phyloP scores from a whole-genome alignment of 768 basidiomycete genomes.

The Trametes sanguinea region DNA sequence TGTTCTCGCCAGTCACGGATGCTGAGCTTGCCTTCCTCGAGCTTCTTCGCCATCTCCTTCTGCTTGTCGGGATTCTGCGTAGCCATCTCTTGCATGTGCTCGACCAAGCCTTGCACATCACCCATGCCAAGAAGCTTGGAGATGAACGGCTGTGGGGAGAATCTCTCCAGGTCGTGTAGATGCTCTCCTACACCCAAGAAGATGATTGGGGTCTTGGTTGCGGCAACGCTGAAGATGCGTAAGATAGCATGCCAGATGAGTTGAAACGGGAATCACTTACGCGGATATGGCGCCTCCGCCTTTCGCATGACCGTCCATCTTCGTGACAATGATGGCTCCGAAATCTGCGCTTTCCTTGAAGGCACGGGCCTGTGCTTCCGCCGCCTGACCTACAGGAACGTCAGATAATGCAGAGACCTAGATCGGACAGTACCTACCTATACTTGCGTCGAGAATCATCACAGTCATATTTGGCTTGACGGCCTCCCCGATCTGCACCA shows the following conservation, averaged over 20 bases:
- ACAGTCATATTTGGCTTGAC: constrained; percentile 97
- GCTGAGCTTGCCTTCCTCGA: constrained; percentile 95
- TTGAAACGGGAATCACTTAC: constrained; percentile 52
- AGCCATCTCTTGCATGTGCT: constrained; percentile 97
- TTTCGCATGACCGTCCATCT: constrained; percentile 99
- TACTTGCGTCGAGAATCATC: constrained; percentile 94
- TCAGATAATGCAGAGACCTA: not conserved
- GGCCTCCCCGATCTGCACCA: constrained; percentile 93
- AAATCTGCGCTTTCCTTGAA: constrained; percentile 99
- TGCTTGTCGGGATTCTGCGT: constrained; percentile 94
- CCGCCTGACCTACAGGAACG: constrained; percentile 74
- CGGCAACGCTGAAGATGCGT: constrained; percentile 74
- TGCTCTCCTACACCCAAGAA: constrained; percentile 99
- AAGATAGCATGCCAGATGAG: not conserved
- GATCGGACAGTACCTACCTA: constrained; percentile 51
- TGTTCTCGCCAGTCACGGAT: constrained; percentile 98
- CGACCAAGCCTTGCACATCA: constrained; percentile 96
- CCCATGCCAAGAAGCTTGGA: constrained; percentile 95
- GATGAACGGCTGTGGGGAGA: constrained; percentile 95
- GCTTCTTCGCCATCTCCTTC: constrained; percentile 97
- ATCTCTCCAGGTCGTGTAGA: constrained; percentile 93
- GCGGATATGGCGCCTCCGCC: constrained; percentile 99
- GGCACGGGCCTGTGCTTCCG: constrained; percentile 92
- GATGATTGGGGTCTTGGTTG: constrained; percentile 96
- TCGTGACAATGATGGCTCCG: constrained; percentile 98